Percentiles rank a stretch among this genome's conserved stretches.
These are phyloP conservation scores for Dactylonectria estremocensis DNA, from an alignment of 2,329 filamentous ascomycete genomes.

Conservation along the genomic window DNA sequence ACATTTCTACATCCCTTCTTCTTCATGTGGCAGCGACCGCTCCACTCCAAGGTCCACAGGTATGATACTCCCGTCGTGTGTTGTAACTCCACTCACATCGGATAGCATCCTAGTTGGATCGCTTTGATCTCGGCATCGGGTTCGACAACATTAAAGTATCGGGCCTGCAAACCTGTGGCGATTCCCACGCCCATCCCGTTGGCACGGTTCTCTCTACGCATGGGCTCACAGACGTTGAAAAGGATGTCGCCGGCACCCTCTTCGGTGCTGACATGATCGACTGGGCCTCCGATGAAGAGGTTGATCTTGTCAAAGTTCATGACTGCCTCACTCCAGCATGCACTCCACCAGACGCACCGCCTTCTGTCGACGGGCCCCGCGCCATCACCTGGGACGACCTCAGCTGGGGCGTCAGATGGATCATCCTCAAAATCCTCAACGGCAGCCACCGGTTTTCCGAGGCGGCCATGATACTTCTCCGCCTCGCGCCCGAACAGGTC, in stretches of 20 bases:
- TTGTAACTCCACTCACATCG: background rate
- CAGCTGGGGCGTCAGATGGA: slow-evolving; percentile 45
- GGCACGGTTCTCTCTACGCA: background rate
- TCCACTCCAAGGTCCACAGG: background rate
- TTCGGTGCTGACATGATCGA: slow-evolving; percentile 33
- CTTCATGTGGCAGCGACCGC: background rate
- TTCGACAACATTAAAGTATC: background rate
- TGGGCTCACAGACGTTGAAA: slow-evolving; percentile 7
- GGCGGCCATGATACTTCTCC: slow-evolving; percentile 34
- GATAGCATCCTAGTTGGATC: background rate
- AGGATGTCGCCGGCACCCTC: slow-evolving; percentile 4
- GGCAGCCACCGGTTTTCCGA: slow-evolving; percentile 40
- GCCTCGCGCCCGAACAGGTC: slow-evolving; percentile 40
- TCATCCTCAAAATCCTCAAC: slow-evolving; percentile 44
- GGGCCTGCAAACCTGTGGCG: background rate
- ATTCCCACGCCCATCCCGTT: background rate
- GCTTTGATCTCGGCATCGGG: background rate
- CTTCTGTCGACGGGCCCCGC: background rate
- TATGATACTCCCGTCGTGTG: background rate
- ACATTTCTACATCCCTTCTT: background rate
- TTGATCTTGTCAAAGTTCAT: background rate
- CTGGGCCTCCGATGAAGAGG: slow-evolving; percentile 27
- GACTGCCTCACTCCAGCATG: background rate
- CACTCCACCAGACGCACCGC: background rate
- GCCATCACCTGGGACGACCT: slow-evolving; percentile 43